Evolutionary conservation across 179 eudicot genomes (phyloP), one percentile per base, ranked within the genome.

Genomic region (Gypsophila paniculata): DNA sequence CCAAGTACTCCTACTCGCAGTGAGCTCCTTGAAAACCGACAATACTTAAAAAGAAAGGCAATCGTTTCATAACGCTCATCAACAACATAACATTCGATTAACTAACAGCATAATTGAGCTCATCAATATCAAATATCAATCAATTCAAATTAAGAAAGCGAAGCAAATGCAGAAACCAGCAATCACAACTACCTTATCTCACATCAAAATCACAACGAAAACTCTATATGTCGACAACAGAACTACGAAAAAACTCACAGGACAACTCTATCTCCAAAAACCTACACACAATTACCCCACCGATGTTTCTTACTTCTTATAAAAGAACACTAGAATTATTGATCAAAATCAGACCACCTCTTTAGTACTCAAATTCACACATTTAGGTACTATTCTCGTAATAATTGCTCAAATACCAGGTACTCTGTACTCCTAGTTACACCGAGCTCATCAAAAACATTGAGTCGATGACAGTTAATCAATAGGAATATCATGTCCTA

Each of bases 191-290:
- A 42, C 10, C 46, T 42, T 2, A 6, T 42, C 11, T 2, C 10
- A 42, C 8, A 42, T 6, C 11, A 6, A 9, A 42, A 29, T 29
- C 34, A 42, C 34, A 29, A 42, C 46, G n/a, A n/a, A n/a, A n/a
- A n/a, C n/a, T n/a, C n/a, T n/a, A n/a, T n/a, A n/a, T n/a, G n/a
- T n/a, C n/a, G n/a, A n/a, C n/a, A n/a, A n/a, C n/a, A n/a, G n/a
- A n/a, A n/a, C n/a, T n/a, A n/a, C n/a, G 42, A 36, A 36, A 36
- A 36, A 36, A 42, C 46, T 42, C 46, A 42, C 34, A 29, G n/a
- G n/a, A n/a, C n/a, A n/a, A n/a, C n/a, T 94, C 90, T 53, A 94
- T 88, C 74, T 89, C 90, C 67, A 91, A 81, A 74, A 80, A 87
- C 89, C 99, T 93, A 68, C 25, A 64, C 57, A 32, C 7, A 60